phyloP scores from a whole-genome alignment of 805 yeast genomes.

The Wickerhamia fluorescens region DNA sequence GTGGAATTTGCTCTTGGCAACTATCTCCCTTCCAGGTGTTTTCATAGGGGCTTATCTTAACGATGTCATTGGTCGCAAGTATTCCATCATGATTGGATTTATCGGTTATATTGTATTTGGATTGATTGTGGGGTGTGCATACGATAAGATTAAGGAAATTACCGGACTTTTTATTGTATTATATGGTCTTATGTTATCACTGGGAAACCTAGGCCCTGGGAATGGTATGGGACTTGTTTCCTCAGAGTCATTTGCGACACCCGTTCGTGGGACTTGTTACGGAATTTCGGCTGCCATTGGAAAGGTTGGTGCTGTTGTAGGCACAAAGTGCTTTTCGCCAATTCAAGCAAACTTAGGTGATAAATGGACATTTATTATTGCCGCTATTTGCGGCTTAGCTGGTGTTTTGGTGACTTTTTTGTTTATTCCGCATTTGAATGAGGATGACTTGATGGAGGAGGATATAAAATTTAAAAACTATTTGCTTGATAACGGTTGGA shows the following conservation, averaged over 20 bases:
- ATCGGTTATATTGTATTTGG: conserved; percentile 66
- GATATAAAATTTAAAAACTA: conserved; percentile 58
- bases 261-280: conserved; percentile 68
- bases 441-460: conserved; percentile 61
- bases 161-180: conserved; percentile 60
- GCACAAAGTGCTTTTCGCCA: conserved; percentile 66
- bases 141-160: conserved; percentile 47
- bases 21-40: conserved; percentile 68
- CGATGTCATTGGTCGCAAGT: conserved; percentile 63
- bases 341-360: conserved; percentile 58
- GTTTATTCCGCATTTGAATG: conserved; percentile 62
- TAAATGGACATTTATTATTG: conserved; percentile 72
- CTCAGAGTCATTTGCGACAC: conserved; percentile 68
- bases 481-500: conserved; percentile 55
- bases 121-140: conserved; percentile 61
- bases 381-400: conserved; percentile 62
- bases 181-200: conserved; percentile 64
- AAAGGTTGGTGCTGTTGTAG: conserved; percentile 80
- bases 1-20: conserved; percentile 63
- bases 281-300: conserved; percentile 77
- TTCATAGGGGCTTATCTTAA: conserved; percentile 60
- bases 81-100: conserved; percentile 66
- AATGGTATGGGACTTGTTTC: conserved; percentile 63
- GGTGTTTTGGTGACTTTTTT: conserved; percentile 56
- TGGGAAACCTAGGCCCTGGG: conserved; percentile 77